These are phyloP conservation scores for Trypanosoma scelopori DNA, from an alignment of 208 protist genomes.

Conservation along the genomic window DNA sequence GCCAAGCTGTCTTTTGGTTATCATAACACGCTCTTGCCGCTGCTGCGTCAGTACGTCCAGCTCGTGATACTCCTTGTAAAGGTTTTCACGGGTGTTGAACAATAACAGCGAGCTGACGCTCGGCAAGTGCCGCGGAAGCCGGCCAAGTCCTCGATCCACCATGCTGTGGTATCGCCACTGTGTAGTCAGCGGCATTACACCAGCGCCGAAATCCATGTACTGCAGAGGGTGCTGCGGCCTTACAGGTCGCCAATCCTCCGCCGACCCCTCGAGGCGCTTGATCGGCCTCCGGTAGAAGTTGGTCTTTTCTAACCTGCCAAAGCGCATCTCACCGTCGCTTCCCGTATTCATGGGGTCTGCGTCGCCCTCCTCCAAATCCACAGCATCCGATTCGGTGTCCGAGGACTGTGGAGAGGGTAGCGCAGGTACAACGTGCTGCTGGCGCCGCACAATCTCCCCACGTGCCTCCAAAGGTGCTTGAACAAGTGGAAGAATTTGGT, in stretches of 20 bases:
- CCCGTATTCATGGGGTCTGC: not conserved
- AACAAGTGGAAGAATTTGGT: slow-evolving; percentile 6
- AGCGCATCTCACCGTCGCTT: not conserved
- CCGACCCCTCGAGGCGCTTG: slow-evolving; percentile 13
- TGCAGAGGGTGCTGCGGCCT: slow-evolving; percentile 28
- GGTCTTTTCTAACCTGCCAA: not conserved
- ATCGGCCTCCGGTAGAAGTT: slow-evolving; percentile 27
- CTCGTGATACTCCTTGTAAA: slow-evolving; percentile 43
- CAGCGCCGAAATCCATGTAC: not conserved
- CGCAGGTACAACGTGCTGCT: slow-evolving; percentile 5
- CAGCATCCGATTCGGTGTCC: slow-evolving; percentile 5
- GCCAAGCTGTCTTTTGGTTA: slow-evolving; percentile 12
- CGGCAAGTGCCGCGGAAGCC: slow-evolving; percentile 24
- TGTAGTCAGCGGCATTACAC: slow-evolving; percentile 20
- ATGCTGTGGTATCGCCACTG: slow-evolving; percentile 25
- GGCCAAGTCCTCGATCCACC: slow-evolving; percentile 28
- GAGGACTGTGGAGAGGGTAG: not conserved
- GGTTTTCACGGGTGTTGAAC: slow-evolving; percentile 39
- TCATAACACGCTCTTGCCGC: slow-evolving; percentile 28
- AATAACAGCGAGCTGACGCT: slow-evolving; percentile 37
- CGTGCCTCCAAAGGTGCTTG: slow-evolving; percentile 16
- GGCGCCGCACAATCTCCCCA: not conserved
- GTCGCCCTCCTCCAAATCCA: not conserved
- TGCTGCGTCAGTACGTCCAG: slow-evolving; percentile 33
- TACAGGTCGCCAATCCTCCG: slow-evolving; percentile 16